phyloP scores from a whole-genome alignment of 371 early-diverging fungal genomes.

The Mucor circinelloides region DNA sequence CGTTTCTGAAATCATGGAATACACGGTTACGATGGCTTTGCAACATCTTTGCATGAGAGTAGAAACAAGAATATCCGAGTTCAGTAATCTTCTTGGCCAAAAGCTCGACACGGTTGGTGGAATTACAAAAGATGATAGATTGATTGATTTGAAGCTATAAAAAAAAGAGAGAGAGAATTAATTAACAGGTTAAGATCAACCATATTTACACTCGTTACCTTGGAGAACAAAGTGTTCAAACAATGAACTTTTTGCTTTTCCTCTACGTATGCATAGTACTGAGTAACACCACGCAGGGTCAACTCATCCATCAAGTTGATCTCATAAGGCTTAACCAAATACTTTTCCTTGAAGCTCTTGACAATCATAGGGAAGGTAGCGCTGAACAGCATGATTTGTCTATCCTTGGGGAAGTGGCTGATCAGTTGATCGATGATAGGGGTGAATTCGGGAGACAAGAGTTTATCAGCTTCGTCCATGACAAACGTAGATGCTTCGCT shows the following conservation, averaged over 20 bases:
- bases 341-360: conserved; percentile 94
- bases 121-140: conserved; percentile 99
- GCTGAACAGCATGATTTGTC: conserved; percentile 96
- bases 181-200: background rate
- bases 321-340: conserved; percentile 93
- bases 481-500: conserved; percentile 87
- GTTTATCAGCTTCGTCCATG: conserved; percentile 99
- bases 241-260: conserved; percentile 98
- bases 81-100: conserved; percentile 98
- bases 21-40: conserved; percentile 98
- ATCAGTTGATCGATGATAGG: conserved; percentile 96
- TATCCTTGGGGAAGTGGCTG: conserved; percentile 76
- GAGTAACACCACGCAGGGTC: conserved; percentile 96
- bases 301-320: conserved; percentile 99
- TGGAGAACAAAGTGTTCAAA: conserved; percentile 96
- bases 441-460: conserved; percentile 94
- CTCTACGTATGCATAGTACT: conserved; percentile 99
- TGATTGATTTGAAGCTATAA: conserved; percentile 96
- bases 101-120: conserved; percentile 96
- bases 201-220: conserved; percentile 43
- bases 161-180: background rate
- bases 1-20: conserved; percentile 98
- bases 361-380: conserved; percentile 99
- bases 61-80: conserved; percentile 98
- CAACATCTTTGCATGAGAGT: conserved; percentile 97